Base-by-base conservation (phyloP, 352 stramenopile species). In the Globisporangium mamillatum region DNA sequence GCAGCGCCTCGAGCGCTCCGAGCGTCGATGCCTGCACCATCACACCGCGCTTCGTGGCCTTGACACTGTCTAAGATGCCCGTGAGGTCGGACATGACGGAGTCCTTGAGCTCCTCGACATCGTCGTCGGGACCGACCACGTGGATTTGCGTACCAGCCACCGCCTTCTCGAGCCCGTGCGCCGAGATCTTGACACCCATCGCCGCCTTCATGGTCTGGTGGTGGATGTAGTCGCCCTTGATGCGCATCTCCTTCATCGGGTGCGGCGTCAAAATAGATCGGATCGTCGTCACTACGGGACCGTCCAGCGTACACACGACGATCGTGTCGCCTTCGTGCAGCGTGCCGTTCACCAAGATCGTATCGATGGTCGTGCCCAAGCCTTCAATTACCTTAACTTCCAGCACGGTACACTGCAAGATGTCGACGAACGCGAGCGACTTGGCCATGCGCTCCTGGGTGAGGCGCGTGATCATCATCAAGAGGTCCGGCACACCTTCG, bases 321-420 rank as follows among this genome's bases (percentile, higher is more conserved):
- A 99, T 99, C 18, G 88, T 96, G 66, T 99, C 90, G 36, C 97
- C 97, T 77, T 99, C 96, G 63, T 91, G 84, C 29, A 99, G 77
- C 60, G 85, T 91, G 48, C 98, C 98, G 79, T 99, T 99, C 20
- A 99, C 97, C 38, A 99, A 81, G 69, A 99, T 94, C 16, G 98
- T 97, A 91, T 99, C 98, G 44, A 99, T 97, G 12, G 98, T 99
- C 68, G 98, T 99, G 66, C 98, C 98, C 8, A 99, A 84, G 64
- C 98, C 98, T 78, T 99, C 97, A 69, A 99, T 99, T 32, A 97
- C 96, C 89, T 99, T 99, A 50, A 99, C 98, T 84, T 99, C 98
- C 24, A 99, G 80, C 54, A 99, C 97, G 5, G 97, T 99, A 84
- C 90, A 98, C 82, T 99, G 93, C 54, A 99, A 77, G 64, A 93